Evolutionary conservation across 345 rosid genomes (phyloP), one percentile per base, ranked within the genome.

Genomic region (Gossypium arboreum): DNA sequence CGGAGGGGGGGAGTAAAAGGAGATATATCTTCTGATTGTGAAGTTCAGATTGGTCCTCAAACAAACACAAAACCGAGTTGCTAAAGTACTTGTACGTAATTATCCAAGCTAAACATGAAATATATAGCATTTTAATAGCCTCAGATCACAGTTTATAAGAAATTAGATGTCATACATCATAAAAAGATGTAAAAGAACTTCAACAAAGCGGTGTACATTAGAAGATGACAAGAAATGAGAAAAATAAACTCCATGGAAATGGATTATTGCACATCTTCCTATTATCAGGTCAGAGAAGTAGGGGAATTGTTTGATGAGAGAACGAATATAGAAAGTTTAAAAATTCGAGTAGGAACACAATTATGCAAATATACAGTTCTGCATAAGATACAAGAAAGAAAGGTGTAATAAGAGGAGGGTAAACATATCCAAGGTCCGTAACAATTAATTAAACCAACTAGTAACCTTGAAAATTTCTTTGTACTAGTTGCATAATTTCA

Each of bases 151-250:
- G 8, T 7, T 44, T 12, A 12, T 12, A 67, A 12, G 55, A 20
- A 22, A 45, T 45, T 18, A 5, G 55, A 67, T 20, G 18, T 2
- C 41, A 0, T 50, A 16, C 20, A 24, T 50, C 72, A 68, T 9
- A 48, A 25, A 29, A 27, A 48, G 72, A 24, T 24, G 44, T 50
- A 48, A 47, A 24, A 44, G 22, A 4, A n/a, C 22, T 47, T 25
- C 43, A 48, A 48, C 16, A 50, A 15, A 48, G 52, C 56, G 48
- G 72, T 7, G 5, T 41, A 48, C 11, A 48, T 48, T 68, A 13
- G 41, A 68, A 68, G 72, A n/a, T 15, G 58, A 50, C 57, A 68
- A 24, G 15, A 68, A 68, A 68, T 16, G 5, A 8, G 57, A 41
- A 24, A 67, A 67, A 63, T n/a, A 39, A 39, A 2, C 51, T 16